phyloP scores from a whole-genome alignment of 768 basidiomycete species.

The Trametopsis cervina region DNA sequence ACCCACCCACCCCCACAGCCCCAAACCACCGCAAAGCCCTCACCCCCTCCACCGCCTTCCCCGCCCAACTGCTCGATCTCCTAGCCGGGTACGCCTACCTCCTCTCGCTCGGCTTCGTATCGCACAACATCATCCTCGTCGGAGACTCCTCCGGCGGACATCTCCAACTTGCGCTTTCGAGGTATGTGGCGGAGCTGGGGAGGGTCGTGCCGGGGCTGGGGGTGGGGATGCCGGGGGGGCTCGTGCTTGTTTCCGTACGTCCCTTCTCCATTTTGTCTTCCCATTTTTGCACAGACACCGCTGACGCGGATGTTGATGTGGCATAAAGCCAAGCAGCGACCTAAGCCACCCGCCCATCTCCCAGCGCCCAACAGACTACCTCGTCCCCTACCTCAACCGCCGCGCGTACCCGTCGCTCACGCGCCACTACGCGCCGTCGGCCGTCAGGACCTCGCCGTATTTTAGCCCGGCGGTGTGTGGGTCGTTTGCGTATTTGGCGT shows the following conservation, averaged over 20 bases:
- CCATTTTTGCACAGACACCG: no score
- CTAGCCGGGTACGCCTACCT: conserved; percentile 46
- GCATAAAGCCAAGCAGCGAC: conserved; percentile 13
- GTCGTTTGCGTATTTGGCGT: conserved; percentile 7
- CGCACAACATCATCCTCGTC: conserved; percentile 36
- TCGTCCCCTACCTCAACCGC: conserved; percentile 9
- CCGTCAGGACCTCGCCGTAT: conserved; percentile 2
- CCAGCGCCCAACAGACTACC: conserved; percentile 3
- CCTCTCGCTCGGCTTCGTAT: conserved; percentile 29
- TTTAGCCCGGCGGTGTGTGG: conserved; percentile 9
- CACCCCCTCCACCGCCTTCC: conserved; percentile 33
- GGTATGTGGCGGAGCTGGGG: conserved; percentile 26
- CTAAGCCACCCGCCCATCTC: conserved; percentile 6
- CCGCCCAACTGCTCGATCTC: conserved; percentile 45
- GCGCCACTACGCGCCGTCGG: conserved; percentile 7
- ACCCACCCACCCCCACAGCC: neutral
- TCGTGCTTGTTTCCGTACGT: conserved; percentile 10
- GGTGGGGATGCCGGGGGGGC: conserved; percentile 8
- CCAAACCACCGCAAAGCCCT: conserved; percentile 19
- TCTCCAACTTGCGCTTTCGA: conserved; percentile 34
- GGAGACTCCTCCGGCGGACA: conserved; percentile 55
- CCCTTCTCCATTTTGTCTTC: no score
- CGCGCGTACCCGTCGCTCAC: conserved; percentile 12
- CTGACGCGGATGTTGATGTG: no score
- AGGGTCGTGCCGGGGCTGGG: neutral